Base-by-base conservation (phyloP, 352 stramenopile species). In the Phytophthora cajani region DNA sequence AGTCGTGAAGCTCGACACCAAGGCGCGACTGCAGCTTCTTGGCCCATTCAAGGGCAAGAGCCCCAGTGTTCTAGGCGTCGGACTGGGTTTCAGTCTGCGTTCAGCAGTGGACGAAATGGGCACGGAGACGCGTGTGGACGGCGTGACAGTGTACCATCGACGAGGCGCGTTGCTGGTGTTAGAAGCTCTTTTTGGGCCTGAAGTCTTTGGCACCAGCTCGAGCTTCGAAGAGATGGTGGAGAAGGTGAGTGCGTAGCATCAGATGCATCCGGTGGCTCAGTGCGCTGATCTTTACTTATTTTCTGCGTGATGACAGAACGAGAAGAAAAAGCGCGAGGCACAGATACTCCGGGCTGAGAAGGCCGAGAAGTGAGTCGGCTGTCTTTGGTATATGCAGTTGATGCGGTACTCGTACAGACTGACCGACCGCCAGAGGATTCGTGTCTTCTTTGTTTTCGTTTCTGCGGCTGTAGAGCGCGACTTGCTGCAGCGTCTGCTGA, bases 211-310 rank as follows among this genome's bases (percentile, higher is more conserved):
- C 30, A 72, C 61, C 25, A 84, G 85, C 51, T 71, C 58, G 1
- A 88, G 79, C 56, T 95, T 93, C 64, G 85, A 94, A 67, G 86
- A 93, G 65, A 95, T 95, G 88, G 82, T 95, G 38, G 88, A 94
- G 44, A 95, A 94, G 83, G 75, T 80, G 47, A 58, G 67, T 36
- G 32, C 62, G 23, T 51, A 16, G n/a, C 44, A 67, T 63, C 56
- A 71, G 49, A 72, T 52, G 32, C 53, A 49, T 53, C 61, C 38
- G 27, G 21, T 30, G 36, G 19, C n/a, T 21, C 33, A 42, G 23
- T 50, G 42, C 12, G 11, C 47, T 63, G 17, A 62, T 50, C 42
- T 50, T 50, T 21, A 23, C 42, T 21, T 50, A 23, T 56, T 71
- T 40, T 62, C 55, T 68, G 19, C 33, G 23, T 44, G 38, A 44